phyloP scores from a whole-genome alignment of 805 yeast species.

The Monosporozyma solicola region DNA sequence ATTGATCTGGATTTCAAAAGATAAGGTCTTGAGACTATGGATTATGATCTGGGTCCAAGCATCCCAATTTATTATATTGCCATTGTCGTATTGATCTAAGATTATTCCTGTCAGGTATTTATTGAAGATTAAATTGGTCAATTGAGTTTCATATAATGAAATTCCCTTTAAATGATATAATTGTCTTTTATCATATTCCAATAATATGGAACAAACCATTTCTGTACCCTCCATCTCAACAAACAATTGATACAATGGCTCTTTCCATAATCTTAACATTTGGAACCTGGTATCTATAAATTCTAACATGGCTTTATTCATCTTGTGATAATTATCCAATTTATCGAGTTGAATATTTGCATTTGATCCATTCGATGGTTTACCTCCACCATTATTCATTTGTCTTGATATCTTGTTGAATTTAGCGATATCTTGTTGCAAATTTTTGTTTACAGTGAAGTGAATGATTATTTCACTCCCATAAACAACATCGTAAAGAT shows the following conservation, averaged over 20 bases:
- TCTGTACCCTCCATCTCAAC: not conserved
- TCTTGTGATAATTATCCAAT: not conserved
- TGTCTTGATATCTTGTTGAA: not conserved
- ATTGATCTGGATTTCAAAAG: constrained; percentile 18
- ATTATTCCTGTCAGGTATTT: constrained; percentile 18
- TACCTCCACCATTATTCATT: not conserved
- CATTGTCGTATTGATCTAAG: constrained; percentile 13
- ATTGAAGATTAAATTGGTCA: constrained; percentile 24
- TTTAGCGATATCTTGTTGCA: not conserved
- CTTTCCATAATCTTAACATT: constrained; percentile 22
- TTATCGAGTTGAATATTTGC: not conserved
- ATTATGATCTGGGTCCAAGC: constrained; percentile 20
- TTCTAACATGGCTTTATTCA: not conserved
- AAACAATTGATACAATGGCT: constrained; percentile 1
- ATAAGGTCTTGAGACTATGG: constrained; percentile 20
- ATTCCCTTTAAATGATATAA: constrained; percentile 14
- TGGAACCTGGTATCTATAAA: constrained; percentile 20
- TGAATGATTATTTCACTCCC: not conserved
- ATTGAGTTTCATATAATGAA: constrained; percentile 21
- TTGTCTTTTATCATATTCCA: constrained; percentile 18
- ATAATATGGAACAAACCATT: constrained; percentile 4
- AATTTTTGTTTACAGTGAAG: not conserved
- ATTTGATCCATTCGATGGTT: not conserved
- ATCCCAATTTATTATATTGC: constrained; percentile 19
- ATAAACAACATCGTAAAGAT: not conserved